Conservation (phyloP, 345 rosid species). For the Eucalyptus sp. region DNA sequence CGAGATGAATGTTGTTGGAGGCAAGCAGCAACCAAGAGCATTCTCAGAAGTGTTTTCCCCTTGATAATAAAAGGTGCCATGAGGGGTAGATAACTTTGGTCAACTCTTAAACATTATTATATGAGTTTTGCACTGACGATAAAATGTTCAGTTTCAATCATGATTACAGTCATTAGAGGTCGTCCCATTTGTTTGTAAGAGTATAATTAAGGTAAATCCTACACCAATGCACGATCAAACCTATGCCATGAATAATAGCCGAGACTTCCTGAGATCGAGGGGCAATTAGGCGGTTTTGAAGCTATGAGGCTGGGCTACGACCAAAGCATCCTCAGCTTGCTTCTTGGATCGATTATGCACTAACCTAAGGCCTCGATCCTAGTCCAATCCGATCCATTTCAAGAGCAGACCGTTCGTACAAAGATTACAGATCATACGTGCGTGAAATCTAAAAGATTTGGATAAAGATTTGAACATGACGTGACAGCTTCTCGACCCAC, state of each 20-base stretch:
- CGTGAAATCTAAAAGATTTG: not conserved
- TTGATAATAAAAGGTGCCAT: not conserved
- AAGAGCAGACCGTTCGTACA: not conserved
- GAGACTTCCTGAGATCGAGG: not conserved
- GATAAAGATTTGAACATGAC: not conserved
- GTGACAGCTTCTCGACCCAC: not conserved
- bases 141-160: accelerated
- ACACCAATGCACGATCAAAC: not conserved
- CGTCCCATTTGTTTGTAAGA: not conserved
- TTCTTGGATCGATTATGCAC: not conserved
- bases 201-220: not conserved
- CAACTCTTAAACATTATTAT: accelerated
- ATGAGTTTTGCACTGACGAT: accelerated
- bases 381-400: not conserved
- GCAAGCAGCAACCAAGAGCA: not conserved
- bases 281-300: not conserved
- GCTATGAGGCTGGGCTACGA: not conserved
- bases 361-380: not conserved
- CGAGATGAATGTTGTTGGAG: not conserved
- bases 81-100: not conserved
- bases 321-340: not conserved
- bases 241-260: not conserved
- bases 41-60: not conserved
- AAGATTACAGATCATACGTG: not conserved
- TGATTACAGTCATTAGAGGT: accelerated